A percentile compares a stretch with the other conserved stretches of the same genome.
phyloP scores from a whole-genome alignment of 148 eudicot genomes.

The Fagopyrum esculentum region DNA sequence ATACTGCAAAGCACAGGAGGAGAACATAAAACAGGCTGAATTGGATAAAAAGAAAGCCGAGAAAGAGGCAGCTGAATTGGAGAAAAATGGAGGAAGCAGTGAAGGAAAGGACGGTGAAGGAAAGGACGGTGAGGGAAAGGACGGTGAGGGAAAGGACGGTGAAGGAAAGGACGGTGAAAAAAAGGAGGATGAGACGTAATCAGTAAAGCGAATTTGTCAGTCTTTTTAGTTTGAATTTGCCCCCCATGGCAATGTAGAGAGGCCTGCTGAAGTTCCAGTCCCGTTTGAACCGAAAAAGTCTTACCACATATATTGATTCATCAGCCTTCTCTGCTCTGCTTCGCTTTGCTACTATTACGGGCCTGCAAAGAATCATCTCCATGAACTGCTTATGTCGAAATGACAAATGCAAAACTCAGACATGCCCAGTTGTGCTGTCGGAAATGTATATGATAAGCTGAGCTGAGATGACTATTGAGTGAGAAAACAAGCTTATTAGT shows the following conservation, averaged over 20 bases:
- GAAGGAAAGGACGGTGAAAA: constrained; percentile 11
- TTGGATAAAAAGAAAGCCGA: constrained; percentile 57
- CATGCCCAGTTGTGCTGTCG: background rate
- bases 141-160: background rate
- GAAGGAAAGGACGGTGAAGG: background rate
- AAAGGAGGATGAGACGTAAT: background rate
- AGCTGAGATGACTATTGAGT: background rate
- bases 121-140: constrained; percentile 13
- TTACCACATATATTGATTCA: background rate
- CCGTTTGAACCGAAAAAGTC: background rate
- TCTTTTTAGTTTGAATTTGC: background rate
- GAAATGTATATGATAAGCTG: background rate
- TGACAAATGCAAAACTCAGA: constrained; percentile 1
- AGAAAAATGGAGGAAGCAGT: constrained; percentile 29
- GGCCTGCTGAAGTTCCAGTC: background rate
- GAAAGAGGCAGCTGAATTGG: constrained; percentile 53
- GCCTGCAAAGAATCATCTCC: background rate
- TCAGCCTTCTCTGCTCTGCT: background rate
- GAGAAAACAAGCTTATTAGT: background rate
- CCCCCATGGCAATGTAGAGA: constrained; percentile 1
- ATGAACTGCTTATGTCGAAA: background rate
- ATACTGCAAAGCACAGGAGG: constrained; percentile 65
- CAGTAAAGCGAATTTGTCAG: background rate
- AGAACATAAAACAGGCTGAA: constrained; percentile 61
- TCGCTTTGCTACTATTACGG: background rate